Evolutionary conservation across 495 filamentous ascomycete species (phyloP), one percentile per base, ranked within the genome.

Genomic region (Jackrogersella multiformis): DNA sequence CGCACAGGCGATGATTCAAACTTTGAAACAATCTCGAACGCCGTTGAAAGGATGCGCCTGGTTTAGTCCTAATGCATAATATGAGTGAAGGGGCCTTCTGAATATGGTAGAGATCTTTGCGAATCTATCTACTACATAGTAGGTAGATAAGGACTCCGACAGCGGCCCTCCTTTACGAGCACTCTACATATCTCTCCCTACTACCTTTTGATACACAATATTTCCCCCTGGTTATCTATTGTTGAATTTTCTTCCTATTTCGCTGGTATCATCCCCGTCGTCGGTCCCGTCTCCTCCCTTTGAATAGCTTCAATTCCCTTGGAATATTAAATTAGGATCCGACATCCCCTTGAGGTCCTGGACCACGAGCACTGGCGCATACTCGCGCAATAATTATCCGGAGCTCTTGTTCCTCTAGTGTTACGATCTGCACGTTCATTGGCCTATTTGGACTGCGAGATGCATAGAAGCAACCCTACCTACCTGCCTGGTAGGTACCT

Each of bases 161-260:
- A 70, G 41, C 67, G 67, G 67, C 67, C 67, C 67, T 49, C 67
- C 67, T 70, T 70, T 65, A 70, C 67, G 45, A 46, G n/a, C 10
- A 8, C n/a, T 39, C 48, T 10, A 2, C 21, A 46, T 69, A 42
- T 61, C 30, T 18, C 56, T 36, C 62, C 56, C 52, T 62, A 20
- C 30, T 57, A 39, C 45, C 28, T 66, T 52, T 44, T 46, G 38
- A 61, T 65, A 36, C 39, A 56, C 44, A 49, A 51, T 49, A 51
- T 36, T 56, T 36, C 16, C 39, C 26, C n/a, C n/a, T n/a, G n/a
- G n/a, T n/a, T n/a, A n/a, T n/a, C n/a, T n/a, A n/a, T n/a, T n/a
- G n/a, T n/a, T n/a, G n/a, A n/a, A n/a, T n/a, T n/a, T n/a, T n/a
- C n/a, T n/a, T n/a, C n/a, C n/a, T n/a, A n/a, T n/a, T n/a, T n/a